A percentile compares a stretch with the other conserved stretches of the same genome.
phyloP scores from a whole-genome alignment of 1,284 basidiomycete genomes.

The Sanghuangporus baumii region DNA sequence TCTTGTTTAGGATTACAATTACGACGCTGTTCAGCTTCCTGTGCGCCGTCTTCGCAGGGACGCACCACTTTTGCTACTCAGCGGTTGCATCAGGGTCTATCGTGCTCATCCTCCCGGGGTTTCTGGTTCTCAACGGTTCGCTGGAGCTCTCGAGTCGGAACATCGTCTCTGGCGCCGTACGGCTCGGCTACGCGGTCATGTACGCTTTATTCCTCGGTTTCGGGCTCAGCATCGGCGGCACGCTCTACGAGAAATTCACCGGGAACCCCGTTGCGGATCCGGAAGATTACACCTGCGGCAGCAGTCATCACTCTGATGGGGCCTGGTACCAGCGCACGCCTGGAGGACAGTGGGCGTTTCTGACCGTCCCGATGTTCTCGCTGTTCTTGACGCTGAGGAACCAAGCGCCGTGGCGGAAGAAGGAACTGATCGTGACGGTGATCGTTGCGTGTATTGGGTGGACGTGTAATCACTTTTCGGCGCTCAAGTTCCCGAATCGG shows the following conservation, averaged over 20 bases:
- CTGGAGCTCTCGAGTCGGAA: constrained; percentile 78
- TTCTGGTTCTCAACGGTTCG: constrained; percentile 75
- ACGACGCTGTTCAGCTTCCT: constrained; percentile 79
- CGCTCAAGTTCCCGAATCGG: constrained; percentile 60
- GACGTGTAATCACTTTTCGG: constrained; percentile 73
- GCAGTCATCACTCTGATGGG: constrained; percentile 47
- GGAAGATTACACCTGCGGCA: constrained; percentile 53
- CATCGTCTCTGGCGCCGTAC: constrained; percentile 80
- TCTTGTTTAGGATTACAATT: constrained; percentile 57
- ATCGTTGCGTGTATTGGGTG: constrained; percentile 72
- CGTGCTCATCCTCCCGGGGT: constrained; percentile 84
- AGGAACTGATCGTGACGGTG: constrained; percentile 68
- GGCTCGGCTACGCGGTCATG: constrained; percentile 78
- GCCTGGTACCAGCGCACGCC: constrained; percentile 58
- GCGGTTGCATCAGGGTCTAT: constrained; percentile 81
- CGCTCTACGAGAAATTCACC: constrained; percentile 58
- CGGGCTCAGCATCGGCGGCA: constrained; percentile 75
- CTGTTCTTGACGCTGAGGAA: constrained; percentile 72
- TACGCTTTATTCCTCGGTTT: constrained; percentile 81
- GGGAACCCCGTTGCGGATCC: constrained; percentile 40
- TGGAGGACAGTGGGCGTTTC: constrained; percentile 60
- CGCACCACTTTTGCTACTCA: constrained; percentile 76
- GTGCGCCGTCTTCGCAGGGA: constrained; percentile 71
- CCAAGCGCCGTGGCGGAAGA: constrained; percentile 64
- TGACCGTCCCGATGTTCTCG: constrained; percentile 78